Evolutionary conservation across 306 rosid species (phyloP), one percentile per base, ranked within the genome.

Genomic region (Coriaria nepalensis): DNA sequence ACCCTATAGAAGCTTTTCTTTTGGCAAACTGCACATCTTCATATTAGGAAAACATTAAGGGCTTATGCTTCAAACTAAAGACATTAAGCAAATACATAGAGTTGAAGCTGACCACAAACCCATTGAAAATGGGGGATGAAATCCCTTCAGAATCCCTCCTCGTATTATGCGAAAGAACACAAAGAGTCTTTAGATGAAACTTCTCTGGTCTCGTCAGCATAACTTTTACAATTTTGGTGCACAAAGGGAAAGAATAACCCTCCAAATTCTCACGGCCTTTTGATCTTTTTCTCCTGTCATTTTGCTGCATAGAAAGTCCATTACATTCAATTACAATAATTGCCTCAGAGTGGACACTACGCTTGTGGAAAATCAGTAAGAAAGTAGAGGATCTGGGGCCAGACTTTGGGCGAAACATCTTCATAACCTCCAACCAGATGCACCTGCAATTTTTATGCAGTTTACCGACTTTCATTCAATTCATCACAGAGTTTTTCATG

Each of bases 401-500:
- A 61, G 60, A 88, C 94, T 44, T 74, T 66, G 38, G 52, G 75
- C 12, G 74, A 50, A 60, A 67, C 76, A 52, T 88, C 95, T 81
- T 88, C 90, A 64, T 71, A 88, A 40, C 88, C 83, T 39, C 96
- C 96, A 37, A 88, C 51, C 10, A 88, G 72, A 63, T 84, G 93
- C 54, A 88, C 90, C 97, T 88, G 76, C 75, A 64, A 47, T 59
- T 64, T 15, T 37, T 20, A 61, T 39, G 40, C 12, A 14, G 6
- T 7, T 15, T 43, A 10, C 6, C 10, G 33, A 47, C 15, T 53
- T 29, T 15, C 12, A 61, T 20, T 66, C 60, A 60, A 45, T 61
- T 47, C 39, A 49, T 47, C 35, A 8, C 52, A 49, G 5, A 51
- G 15, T 11, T 11, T 7, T 56, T 14, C 29, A 20, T 20, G 29